Evolutionary conservation across 1,284 basidiomycete genomes (phyloP).

Genomic region (Xerocomus nothofagi): DNA sequence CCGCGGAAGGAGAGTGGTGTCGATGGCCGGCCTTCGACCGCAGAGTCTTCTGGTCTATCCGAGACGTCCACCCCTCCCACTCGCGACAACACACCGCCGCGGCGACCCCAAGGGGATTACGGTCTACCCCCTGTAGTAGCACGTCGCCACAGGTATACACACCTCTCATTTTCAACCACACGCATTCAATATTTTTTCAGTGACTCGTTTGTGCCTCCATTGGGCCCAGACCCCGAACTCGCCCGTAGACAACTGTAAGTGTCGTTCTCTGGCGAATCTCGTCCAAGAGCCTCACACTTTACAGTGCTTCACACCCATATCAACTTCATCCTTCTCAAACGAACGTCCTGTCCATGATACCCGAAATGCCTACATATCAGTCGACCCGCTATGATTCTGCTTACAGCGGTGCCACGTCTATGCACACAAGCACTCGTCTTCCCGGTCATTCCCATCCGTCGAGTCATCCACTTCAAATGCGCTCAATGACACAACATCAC

Average conservation of each 20-base stretch:
- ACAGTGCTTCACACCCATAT: conserved; percentile 34
- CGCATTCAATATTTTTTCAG: conserved; percentile 12
- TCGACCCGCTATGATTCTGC: conserved; percentile 48
- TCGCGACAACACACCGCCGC: conserved; percentile 60
- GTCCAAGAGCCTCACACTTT: conserved; percentile 16
- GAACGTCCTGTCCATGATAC: conserved; percentile 53
- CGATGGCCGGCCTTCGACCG: conserved; percentile 61
- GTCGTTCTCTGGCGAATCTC: not conserved
- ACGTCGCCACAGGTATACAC: conserved; percentile 54
- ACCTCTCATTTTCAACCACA: not conserved
- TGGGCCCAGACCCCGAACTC: conserved; percentile 43
- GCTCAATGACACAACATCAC: conserved; percentile 41
- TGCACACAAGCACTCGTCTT: conserved; percentile 31
- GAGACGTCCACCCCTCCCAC: conserved; percentile 65
- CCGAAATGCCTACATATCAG: conserved; percentile 56
- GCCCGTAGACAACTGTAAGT: conserved; percentile 52
- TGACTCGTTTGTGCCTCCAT: conserved; percentile 37
- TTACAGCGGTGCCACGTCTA: conserved; percentile 33
- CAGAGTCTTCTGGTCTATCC: conserved; percentile 60
- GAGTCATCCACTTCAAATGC: conserved; percentile 41
- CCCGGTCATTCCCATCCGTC: conserved; percentile 41
- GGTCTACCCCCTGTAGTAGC: conserved; percentile 50
- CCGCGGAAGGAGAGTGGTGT: conserved; percentile 46
- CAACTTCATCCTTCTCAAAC: conserved; percentile 40
- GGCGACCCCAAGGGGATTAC: conserved; percentile 47